These are phyloP conservation scores for Ustilaginoidea virens DNA, from an alignment of 2,329 filamentous ascomycete species.

Conservation along the genomic window DNA sequence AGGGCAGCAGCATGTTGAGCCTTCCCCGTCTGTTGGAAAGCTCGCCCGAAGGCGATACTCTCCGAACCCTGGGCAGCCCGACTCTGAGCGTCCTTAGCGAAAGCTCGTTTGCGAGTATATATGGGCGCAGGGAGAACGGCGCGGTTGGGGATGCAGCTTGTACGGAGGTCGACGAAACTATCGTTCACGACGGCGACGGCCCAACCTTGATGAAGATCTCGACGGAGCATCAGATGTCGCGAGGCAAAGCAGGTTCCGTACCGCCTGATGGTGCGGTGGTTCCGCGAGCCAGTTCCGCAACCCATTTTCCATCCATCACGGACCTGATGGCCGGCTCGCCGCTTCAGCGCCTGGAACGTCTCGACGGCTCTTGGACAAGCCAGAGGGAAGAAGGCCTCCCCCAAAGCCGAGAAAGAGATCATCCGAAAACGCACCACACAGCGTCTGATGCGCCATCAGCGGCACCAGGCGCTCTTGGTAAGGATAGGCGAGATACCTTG, in stretches of 20 bases:
- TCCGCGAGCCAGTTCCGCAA: slow-evolving; percentile 13
- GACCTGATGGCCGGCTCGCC: slow-evolving; percentile 19
- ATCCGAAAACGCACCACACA: slow-evolving; percentile 4
- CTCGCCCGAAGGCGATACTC: slow-evolving; percentile 18
- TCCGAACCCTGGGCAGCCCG: slow-evolving; percentile 35
- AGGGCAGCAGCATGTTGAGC: slow-evolving; percentile 32
- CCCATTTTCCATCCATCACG: slow-evolving; percentile 29
- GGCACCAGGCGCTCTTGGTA: slow-evolving; percentile 17
- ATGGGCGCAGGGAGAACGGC: slow-evolving; percentile 28
- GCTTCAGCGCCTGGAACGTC: slow-evolving; percentile 32
- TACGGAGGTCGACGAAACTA: slow-evolving; percentile 14
- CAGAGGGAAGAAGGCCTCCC: slow-evolving; percentile 15
- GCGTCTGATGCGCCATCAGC: slow-evolving; percentile 8
- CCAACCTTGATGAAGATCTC: slow-evolving; percentile 1
- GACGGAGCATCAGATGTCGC: background rate
- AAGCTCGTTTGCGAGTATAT: slow-evolving; percentile 51
- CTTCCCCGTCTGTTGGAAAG: slow-evolving; percentile 31
- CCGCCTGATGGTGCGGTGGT: slow-evolving; percentile 1
- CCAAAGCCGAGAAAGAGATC: slow-evolving; percentile 9
- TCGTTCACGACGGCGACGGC: slow-evolving; percentile 14
- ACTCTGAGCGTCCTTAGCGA: slow-evolving; percentile 50
- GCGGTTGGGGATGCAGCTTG: slow-evolving; percentile 10
- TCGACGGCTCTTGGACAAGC: slow-evolving; percentile 15
- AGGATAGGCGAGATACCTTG: slow-evolving; percentile 32
- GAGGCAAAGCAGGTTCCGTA: slow-evolving; percentile 2